phyloP scores from a whole-genome alignment of 176 grass and related monocot genomes.

The Urochloa ruziziensis region DNA sequence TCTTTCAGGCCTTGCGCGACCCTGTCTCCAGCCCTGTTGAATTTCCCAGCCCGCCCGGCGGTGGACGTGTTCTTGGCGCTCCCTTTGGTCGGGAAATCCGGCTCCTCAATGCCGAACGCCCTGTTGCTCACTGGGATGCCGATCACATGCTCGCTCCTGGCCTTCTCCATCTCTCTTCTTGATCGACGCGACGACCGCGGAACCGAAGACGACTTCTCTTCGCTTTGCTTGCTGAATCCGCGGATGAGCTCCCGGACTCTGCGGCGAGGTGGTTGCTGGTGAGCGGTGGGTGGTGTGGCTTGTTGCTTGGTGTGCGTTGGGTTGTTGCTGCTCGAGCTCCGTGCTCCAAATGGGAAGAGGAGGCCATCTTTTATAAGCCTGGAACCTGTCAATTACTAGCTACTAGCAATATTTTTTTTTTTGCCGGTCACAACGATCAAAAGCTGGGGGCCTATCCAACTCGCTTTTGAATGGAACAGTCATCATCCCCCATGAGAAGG shows the following conservation, averaged over 20 bases:
- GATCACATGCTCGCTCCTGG: conserved; percentile 56
- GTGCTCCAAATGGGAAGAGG: conserved; percentile 29
- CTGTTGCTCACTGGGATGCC: conserved; percentile 70
- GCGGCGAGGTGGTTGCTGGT: conserved; percentile 8
- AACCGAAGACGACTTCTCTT: background rate
- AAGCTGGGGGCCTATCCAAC: conserved; percentile 34
- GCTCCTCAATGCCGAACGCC: conserved; percentile 62
- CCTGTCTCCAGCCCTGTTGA: conserved; percentile 45
- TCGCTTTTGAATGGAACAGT: conserved; percentile 53
- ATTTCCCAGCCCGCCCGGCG: conserved; percentile 31
- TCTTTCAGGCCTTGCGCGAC: conserved; percentile 63
- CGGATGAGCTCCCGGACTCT: conserved; percentile 17
- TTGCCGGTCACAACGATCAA: background rate
- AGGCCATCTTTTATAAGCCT: conserved; percentile 60
- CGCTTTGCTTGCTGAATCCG: background rate
- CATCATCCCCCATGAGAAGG: conserved; percentile 29
- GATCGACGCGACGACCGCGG: background rate
- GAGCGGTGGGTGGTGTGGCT: background rate
- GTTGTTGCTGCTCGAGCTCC: conserved; percentile 34
- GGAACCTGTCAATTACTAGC: background rate
- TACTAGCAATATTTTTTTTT: background rate
- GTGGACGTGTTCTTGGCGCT: conserved; percentile 7
- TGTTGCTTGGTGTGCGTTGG: background rate
- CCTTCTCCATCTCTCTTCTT: conserved; percentile 37
- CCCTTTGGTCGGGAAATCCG: conserved; percentile 31